Percentiles rank a stretch among this genome's conserved stretches.
These are phyloP conservation scores for Trichoderma atroviride DNA, from an alignment of 2,329 filamentous ascomycete genomes.

Conservation along the genomic window DNA sequence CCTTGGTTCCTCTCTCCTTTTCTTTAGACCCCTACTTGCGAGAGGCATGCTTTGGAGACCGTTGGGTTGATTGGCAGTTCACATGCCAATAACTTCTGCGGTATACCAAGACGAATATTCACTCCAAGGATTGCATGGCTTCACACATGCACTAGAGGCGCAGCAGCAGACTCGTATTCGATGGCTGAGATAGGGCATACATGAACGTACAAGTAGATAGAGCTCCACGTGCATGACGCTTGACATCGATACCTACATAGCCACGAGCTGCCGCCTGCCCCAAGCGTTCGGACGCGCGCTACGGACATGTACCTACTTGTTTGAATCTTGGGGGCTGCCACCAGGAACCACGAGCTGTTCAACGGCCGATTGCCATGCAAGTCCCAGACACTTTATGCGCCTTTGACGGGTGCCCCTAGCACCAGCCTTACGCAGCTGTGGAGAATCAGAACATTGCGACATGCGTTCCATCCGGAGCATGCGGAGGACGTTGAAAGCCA, in stretches of 20 bases:
- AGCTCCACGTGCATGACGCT: slow-evolving; percentile 14
- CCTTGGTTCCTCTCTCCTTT: not conserved
- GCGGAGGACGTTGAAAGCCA: not conserved
- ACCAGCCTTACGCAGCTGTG: slow-evolving; percentile 10
- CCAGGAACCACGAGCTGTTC: slow-evolving; percentile 7
- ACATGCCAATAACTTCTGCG: not conserved
- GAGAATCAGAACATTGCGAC: not conserved
- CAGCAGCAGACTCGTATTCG: not conserved
- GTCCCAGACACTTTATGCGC: not conserved
- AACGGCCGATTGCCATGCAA: not conserved
- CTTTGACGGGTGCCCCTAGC: slow-evolving; percentile 6
- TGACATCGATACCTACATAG: not conserved
- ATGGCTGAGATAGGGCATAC: not conserved
- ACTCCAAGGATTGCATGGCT: not conserved
- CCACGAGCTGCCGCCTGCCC: not conserved
- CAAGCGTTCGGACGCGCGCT: slow-evolving; percentile 6
- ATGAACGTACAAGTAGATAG: slow-evolving; percentile 2
- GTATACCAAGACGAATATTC: not conserved
- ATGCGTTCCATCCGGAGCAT: slow-evolving; percentile 1
- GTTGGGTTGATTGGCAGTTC: not conserved
- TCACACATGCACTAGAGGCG: not conserved
- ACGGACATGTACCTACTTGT: not conserved
- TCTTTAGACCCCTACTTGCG: not conserved
- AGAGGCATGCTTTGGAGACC: not conserved
- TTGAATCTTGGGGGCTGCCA: not conserved